Percentiles rank a stretch among this genome's conserved stretches.
These are phyloP conservation scores for Fusarium drepaniforme DNA, from an alignment of 2,329 filamentous ascomycete species.

Conservation along the genomic window DNA sequence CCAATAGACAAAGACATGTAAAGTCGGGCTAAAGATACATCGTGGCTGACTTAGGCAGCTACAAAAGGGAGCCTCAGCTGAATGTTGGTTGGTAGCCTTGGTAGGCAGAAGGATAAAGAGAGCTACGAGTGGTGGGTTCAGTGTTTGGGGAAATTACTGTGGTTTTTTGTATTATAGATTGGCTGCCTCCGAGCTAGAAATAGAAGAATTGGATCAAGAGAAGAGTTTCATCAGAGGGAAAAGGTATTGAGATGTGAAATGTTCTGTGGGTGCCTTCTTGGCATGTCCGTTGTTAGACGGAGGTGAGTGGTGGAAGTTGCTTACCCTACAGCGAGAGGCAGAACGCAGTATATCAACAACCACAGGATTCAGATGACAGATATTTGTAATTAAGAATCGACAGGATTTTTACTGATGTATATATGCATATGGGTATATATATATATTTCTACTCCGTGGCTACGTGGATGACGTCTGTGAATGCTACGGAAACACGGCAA, in stretches of 20 bases:
- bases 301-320: not conserved
- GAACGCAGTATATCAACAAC: not conserved
- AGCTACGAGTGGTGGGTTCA: slow-evolving; percentile 43
- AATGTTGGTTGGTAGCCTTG: not conserved
- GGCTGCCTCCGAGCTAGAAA: not conserved
- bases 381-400: too few species aligned
- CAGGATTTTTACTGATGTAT: too few species aligned
- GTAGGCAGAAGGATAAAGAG: slow-evolving; percentile 49
- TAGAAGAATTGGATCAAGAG: not conserved
- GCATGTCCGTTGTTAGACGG: not conserved
- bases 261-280: not conserved
- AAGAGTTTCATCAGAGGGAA: not conserved
- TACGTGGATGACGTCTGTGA: not conserved
- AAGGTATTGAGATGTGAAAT: not conserved
- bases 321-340: not conserved
- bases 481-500: slow-evolving; percentile 27
- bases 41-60: slow-evolving; percentile 18
- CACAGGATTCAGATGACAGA: not conserved
- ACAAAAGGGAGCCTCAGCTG: not conserved
- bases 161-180: not conserved
- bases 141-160: not conserved
- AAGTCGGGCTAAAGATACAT: not conserved
- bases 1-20: not conserved
- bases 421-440: not conserved
- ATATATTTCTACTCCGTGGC: not conserved